Percentiles rank a stretch among this genome's conserved stretches.
Evolutionary conservation across 2,329 filamentous ascomycete genomes (phyloP).

Genomic region (Penicillium sp.): DNA sequence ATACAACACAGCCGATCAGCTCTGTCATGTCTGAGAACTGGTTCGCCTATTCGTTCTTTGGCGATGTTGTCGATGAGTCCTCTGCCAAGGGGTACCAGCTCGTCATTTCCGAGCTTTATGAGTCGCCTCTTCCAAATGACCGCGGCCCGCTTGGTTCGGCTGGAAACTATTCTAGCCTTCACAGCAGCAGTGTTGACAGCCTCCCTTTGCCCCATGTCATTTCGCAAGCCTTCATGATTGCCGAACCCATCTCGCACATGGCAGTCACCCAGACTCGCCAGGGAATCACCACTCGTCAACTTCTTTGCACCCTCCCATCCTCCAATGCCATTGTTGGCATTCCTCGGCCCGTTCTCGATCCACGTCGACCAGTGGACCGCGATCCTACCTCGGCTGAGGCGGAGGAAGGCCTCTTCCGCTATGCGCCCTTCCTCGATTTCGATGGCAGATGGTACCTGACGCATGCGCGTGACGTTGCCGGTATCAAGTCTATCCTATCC

Average conservation of each 20-base stretch:
- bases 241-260: conserved; percentile 73
- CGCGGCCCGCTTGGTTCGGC: conserved; percentile 71
- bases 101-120: conserved; percentile 82
- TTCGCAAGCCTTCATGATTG: conserved; percentile 76
- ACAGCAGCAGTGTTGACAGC: conserved; percentile 54
- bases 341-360: conserved; percentile 74
- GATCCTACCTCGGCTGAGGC: conserved; percentile 75
- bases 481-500: conserved; percentile 69
- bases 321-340: conserved; percentile 74
- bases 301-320: conserved; percentile 74
- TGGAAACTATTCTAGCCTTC: conserved; percentile 73
- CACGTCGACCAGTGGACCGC: conserved; percentile 78
- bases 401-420: conserved; percentile 78
- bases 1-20: conserved; percentile 68
- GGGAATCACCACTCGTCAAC: conserved; percentile 79
- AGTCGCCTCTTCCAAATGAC: conserved; percentile 78
- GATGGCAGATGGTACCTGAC: conserved; percentile 77
- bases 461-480: conserved; percentile 77
- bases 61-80: conserved; percentile 48
- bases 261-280: conserved; percentile 85
- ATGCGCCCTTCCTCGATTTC: conserved; percentile 74
- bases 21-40: conserved; percentile 90
- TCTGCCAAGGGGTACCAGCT: conserved; percentile 79
- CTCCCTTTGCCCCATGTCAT: conserved; percentile 69
- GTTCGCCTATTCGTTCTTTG: conserved; percentile 80